Evolutionary conservation across 2,329 filamentous ascomycete species (phyloP).

Genomic region (Xylaria sp.): DNA sequence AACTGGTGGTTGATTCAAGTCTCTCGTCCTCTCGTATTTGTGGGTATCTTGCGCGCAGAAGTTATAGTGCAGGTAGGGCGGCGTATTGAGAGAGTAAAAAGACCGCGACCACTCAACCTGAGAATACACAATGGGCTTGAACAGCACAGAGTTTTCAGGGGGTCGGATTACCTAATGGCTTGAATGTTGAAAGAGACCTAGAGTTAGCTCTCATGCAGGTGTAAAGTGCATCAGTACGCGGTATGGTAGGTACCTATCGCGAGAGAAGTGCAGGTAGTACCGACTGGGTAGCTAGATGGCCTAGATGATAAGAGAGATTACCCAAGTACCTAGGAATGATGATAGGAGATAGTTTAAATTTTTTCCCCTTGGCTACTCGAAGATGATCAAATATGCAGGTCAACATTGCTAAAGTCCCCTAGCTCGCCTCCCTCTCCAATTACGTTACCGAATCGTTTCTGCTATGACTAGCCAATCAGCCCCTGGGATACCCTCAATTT

Average conservation of each 20-base stretch:
- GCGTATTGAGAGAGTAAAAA: slow-evolving; percentile 18
- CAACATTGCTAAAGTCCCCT: neutral
- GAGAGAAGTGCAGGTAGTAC: neutral
- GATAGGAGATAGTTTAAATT: neutral
- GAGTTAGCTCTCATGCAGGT: slow-evolving; percentile 5
- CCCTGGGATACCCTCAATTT: slow-evolving; percentile 13
- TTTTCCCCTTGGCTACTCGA: neutral
- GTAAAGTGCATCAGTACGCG: neutral
- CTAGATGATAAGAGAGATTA: neutral
- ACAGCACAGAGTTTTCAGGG: slow-evolving; percentile 28
- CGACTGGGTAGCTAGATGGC: neutral
- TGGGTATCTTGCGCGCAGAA: slow-evolving; percentile 23
- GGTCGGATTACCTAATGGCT: slow-evolving; percentile 28
- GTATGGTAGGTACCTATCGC: neutral
- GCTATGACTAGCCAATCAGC: slow-evolving; percentile 23
- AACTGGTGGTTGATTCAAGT: neutral
- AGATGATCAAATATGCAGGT: slow-evolving; percentile 9
- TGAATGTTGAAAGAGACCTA: slow-evolving; percentile 5
- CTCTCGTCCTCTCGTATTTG: neutral
- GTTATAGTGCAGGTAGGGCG: slow-evolving; percentile 3
- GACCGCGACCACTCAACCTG: slow-evolving; percentile 17
- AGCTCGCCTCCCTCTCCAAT: neutral
- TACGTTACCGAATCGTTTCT: slow-evolving; percentile 8
- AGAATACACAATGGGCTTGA: slow-evolving; percentile 14
- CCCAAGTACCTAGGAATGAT: neutral